Evolutionary conservation across 2,329 filamentous ascomycete species (phyloP), one percentile per base, ranked within the genome.

Genomic region (Alternaria postmessia): DNA sequence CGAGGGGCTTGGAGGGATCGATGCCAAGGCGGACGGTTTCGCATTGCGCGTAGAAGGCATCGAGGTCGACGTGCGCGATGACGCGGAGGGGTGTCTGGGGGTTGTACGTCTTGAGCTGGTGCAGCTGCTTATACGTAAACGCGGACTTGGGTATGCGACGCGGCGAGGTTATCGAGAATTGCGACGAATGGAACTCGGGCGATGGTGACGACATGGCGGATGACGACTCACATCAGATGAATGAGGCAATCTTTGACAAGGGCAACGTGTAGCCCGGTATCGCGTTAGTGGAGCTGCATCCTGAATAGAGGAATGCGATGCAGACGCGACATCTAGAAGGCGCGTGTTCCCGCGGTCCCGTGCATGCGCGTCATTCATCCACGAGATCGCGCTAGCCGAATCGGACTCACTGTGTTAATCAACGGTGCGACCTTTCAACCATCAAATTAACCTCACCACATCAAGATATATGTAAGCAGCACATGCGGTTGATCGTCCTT

Each of bases 31-130:
- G 88, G 9, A 97, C 89, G 86, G 94, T 96, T 80, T 99, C 95
- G 75, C 93, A 97, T 82, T 99, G 95, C 4, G 82, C 83, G 78
- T 99, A 99, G 80, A 99, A 99, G 39, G 94, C 94, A 86, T 99
- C 95, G 61, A 99, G 88, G 73, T 99, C 95, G 64, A 98, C 88
- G 77, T 97, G 94, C 7, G 93, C 92, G 68, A 97, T 88, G 28
- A 96, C 91, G 46, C 95, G 89, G 36, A 99, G 84, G 1, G 94
- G 94, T 51, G 88, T 93, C 8, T 88, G 87, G 0, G 89, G 84
- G 34, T 87, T 88, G 67, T 86, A 93, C 9, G 88, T 85, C 7
- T 89, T 87, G 58, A 98, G 86, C 65, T 94, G 89, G 34, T 87
- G 84, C 16, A 98, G 85, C 54, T 98, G 89, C 62, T 91, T 91